Base-by-base conservation (phyloP, 2,329 filamentous ascomycete species). In the Fusarium protoensiforme region DNA sequence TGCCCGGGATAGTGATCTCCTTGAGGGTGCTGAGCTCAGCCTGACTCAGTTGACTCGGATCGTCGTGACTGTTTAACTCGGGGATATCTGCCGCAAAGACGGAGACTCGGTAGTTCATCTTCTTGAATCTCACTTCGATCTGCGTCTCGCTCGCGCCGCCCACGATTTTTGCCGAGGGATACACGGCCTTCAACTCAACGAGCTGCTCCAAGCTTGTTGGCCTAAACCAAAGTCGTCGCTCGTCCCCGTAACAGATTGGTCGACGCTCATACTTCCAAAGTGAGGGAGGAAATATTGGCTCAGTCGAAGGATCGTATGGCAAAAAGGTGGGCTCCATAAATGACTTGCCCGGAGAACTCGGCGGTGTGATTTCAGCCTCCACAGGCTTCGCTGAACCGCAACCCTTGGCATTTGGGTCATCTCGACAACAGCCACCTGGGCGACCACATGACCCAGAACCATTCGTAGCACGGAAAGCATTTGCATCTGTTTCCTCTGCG, bases 81-180 rank as follows among this genome's bases (percentile, higher is more conserved):
- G 93, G 85, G 67, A 98, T 96, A 77, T 98, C 95, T 18, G 94
- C 94, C 5, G 97, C 92, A 75, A 92, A 97, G 0, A 98, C 92
- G 0, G 94, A 97, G 2, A 92, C 90, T 11, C 91, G 91, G 78
- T 97, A 97, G 76, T 93, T 89, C 87, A 96, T 91, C 4, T 92
- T 94, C 84, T 98, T 97, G 88, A 98, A 98, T 82, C 96, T 97
- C 84, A 96, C 92, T 83, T 98, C 95, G 69, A 98, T 97, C 82
- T 97, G 95, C 0, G 94, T 97, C 81, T 98, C 95, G 1, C 94
- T 96, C 79, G 93, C 96, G 63, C 95, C 95, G 58, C 93, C 94
- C 70, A 98, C 96, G 69, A 98, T 90, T 82, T 97, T 98, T 4
- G 94, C 93, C 14, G 90, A 90, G 0, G 94, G 94, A 75, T 93